These are phyloP conservation scores for Fomitopsis betulina DNA, from an alignment of 1,284 basidiomycete genomes.

Conservation along the genomic window DNA sequence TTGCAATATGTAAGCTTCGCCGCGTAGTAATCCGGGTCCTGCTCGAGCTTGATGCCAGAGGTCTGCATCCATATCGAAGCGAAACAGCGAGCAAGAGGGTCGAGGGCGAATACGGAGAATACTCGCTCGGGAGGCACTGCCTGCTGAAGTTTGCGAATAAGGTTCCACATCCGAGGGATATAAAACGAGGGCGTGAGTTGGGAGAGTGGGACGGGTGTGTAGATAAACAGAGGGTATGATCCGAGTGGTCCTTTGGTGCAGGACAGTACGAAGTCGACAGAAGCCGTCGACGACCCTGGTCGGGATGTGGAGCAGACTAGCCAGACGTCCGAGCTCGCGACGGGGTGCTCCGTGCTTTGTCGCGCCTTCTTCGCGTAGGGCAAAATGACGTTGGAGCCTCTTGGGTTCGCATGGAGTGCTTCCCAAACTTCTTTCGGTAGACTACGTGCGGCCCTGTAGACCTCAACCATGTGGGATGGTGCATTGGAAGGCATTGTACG, in stretches of 20 bases:
- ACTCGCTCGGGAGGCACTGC: slow-evolving; percentile 35
- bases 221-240: slow-evolving; percentile 43
- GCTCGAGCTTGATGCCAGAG: slow-evolving; percentile 35
- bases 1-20: slow-evolving; percentile 58
- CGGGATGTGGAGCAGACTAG: slow-evolving; percentile 36
- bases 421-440: slow-evolving; percentile 35
- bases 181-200: slow-evolving; percentile 26
- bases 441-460: slow-evolving; percentile 21
- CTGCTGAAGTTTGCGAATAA: slow-evolving; percentile 21
- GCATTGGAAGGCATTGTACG: slow-evolving; percentile 16
- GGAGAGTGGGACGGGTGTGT: slow-evolving; percentile 20
- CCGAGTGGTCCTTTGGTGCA: slow-evolving; percentile 51
- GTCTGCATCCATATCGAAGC: slow-evolving; percentile 40
- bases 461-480: slow-evolving; percentile 21
- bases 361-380: slow-evolving; percentile 39
- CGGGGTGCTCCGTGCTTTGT: slow-evolving; percentile 14
- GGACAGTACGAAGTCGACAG: slow-evolving; percentile 52
- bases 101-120: slow-evolving; percentile 63
- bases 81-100: slow-evolving; percentile 45
- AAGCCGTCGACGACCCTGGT: slow-evolving; percentile 2
- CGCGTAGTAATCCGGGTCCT: slow-evolving; percentile 51
- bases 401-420: slow-evolving; percentile 34
- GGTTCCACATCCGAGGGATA: slow-evolving; percentile 17
- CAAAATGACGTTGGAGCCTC: slow-evolving; percentile 50
- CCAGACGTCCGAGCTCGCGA: slow-evolving; percentile 38